Percentiles rank a stretch among this genome's conserved stretches.
phyloP scores from a whole-genome alignment of 2,329 filamentous ascomycete genomes.

The Ascochyta lentis region DNA sequence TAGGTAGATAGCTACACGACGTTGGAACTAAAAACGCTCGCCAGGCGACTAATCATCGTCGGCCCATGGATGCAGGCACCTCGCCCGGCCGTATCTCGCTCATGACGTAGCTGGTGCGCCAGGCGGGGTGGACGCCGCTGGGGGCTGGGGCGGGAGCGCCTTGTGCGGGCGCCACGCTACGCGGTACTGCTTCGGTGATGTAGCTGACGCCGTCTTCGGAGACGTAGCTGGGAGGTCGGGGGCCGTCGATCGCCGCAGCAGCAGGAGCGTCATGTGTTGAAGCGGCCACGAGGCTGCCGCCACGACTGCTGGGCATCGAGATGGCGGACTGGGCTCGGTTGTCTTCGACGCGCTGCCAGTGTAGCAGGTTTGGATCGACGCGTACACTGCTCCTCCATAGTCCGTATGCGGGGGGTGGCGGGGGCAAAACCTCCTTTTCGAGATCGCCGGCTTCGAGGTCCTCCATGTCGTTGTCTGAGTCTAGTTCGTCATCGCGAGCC shows the following conservation, averaged over 20 bases:
- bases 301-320: constrained; percentile 5
- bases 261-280: neutral
- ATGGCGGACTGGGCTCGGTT: constrained; percentile 3
- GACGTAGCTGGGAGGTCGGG: constrained; percentile 75
- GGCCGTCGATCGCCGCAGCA: constrained; percentile 17
- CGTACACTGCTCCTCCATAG: constrained; percentile 82
- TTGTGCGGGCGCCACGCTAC: constrained; percentile 28
- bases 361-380: constrained; percentile 80
- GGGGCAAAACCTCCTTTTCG: constrained; percentile 31
- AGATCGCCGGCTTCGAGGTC: constrained; percentile 18
- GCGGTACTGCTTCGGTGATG: constrained; percentile 68
- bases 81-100: constrained; percentile 32
- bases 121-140: constrained; percentile 48
- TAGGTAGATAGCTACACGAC: neutral
- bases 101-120: constrained; percentile 44
- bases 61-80: constrained; percentile 12
- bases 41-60: neutral
- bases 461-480: constrained; percentile 55
- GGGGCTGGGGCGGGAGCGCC: constrained; percentile 25
- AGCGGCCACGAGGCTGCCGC: neutral
- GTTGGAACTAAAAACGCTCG: neutral
- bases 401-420: constrained; percentile 80
- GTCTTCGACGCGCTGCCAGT: constrained; percentile 71
- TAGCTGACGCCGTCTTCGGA: constrained; percentile 79
- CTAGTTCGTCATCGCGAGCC: constrained; percentile 75